A percentile compares a stretch with the other conserved stretches of the same genome.
Conservation (phyloP, 2,329 filamentous ascomycete species). For the Penicillium sclerotigenum region DNA sequence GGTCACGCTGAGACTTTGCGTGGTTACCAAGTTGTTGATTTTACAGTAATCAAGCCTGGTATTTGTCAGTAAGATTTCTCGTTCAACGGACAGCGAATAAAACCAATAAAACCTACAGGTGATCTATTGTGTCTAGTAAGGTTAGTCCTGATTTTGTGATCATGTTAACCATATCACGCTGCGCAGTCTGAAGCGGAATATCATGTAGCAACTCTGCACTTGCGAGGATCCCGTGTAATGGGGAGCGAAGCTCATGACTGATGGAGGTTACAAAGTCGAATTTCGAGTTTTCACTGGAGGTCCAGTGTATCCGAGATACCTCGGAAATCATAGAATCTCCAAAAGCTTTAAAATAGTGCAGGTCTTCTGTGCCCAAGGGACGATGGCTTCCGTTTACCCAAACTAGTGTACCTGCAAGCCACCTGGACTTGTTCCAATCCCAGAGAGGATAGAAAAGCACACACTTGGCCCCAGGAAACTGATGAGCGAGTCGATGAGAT, state of each 20-base stretch:
- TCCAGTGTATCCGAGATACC: constrained; percentile 34
- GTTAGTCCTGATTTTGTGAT: constrained; percentile 52
- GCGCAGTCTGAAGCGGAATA: constrained; percentile 40
- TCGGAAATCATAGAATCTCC: constrained; percentile 36
- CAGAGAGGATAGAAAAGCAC: constrained; percentile 35
- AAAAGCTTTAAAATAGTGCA: constrained; percentile 37
- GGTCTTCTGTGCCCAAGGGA: constrained; percentile 25
- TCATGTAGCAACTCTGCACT: constrained; percentile 51
- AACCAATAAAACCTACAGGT: constrained; percentile 26
- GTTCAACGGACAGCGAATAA: rapidly evolving
- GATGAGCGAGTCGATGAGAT: constrained; percentile 10
- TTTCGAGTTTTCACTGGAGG: constrained; percentile 46
- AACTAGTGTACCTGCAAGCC: constrained; percentile 32
- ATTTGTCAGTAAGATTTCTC: constrained; percentile 3
- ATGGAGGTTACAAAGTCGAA: constrained; percentile 53
- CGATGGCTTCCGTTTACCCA: constrained; percentile 28
- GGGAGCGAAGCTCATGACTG: constrained; percentile 52
- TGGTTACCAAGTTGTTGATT: constrained; percentile 29
- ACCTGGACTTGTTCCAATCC: constrained; percentile 34
- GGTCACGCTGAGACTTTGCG: constrained; percentile 2
- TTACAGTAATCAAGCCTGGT: constrained; percentile 35
- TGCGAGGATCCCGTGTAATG: constrained; percentile 48
- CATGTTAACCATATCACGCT: constrained; percentile 47
- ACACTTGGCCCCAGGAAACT: constrained; percentile 26
- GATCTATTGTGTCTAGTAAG: constrained; percentile 49